phyloP scores from a whole-genome alignment of 2,329 filamentous ascomycete species.

The Pezicula carpinea region DNA sequence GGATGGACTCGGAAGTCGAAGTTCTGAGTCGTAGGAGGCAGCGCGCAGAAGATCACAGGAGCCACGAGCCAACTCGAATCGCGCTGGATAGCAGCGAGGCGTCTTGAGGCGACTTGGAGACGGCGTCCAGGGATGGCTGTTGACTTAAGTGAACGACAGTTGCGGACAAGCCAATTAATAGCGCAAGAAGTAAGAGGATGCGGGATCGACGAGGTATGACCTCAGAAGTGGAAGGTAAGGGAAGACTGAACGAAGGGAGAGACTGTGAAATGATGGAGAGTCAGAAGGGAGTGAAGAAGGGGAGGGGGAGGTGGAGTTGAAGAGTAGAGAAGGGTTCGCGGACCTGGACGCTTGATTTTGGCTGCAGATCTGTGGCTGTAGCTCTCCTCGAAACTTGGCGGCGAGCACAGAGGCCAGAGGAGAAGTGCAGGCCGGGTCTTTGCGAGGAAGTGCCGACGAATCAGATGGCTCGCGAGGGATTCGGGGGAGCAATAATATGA shows the following conservation, averaged over 20 bases:
- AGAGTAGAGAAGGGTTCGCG: constrained; percentile 1
- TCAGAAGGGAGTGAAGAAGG: constrained; percentile 1
- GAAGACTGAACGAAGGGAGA: constrained; percentile 2
- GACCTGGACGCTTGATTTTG: constrained; percentile 1
- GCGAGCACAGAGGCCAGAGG: too few species aligned
- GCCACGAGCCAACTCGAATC: too few species aligned
- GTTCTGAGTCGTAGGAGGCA: too few species aligned
- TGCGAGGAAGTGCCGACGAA: constrained; percentile 1
- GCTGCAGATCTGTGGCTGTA: constrained; percentile 3
- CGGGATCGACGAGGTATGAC: neutral
- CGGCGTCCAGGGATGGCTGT: too few species aligned
- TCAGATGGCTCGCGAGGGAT: neutral
- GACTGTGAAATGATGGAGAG: neutral
- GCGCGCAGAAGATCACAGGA: too few species aligned
- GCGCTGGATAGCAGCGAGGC: too few species aligned
- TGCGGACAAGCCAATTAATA: neutral
- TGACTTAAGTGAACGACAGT: neutral
- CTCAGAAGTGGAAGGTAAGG: neutral
- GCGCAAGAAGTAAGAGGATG: neutral
- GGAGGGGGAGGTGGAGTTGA: neutral
- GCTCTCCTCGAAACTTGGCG: neutral
- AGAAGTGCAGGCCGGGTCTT: neutral
- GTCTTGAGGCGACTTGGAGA: too few species aligned
- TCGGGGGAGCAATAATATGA: neutral
- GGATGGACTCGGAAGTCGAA: too few species aligned